phyloP scores from a whole-genome alignment of 108 stramenopile genomes.

The Cyclotella choctawhatcheeana region DNA sequence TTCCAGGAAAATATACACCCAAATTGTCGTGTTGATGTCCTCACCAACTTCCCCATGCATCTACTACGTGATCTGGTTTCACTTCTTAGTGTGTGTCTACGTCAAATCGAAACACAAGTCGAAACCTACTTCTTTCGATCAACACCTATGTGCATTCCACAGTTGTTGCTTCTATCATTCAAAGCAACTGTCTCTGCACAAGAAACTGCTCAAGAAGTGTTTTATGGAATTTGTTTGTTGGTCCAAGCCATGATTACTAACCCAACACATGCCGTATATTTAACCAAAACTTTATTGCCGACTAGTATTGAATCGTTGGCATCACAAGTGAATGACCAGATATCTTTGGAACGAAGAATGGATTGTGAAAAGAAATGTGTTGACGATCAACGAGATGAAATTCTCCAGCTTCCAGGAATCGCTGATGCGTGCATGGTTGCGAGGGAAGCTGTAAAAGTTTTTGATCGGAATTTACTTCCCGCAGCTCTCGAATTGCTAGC shows the following conservation, averaged over 20 bases:
- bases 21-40: background rate
- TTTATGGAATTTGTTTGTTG: conserved; percentile 10
- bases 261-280: background rate
- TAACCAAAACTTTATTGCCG: conserved; percentile 11
- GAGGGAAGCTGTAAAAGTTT: conserved; percentile 10
- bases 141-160: conserved; percentile 1
- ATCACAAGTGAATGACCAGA: conserved; percentile 20
- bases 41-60: background rate
- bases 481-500: conserved; percentile 28
- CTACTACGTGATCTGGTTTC: conserved; percentile 18
- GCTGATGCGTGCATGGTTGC: conserved; percentile 3
- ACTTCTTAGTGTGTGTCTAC: conserved; percentile 24
- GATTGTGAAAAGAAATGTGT: background rate
- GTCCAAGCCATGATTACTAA: conserved; percentile 17
- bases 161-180: conserved; percentile 1
- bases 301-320: conserved; percentile 22
- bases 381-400: background rate
- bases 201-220: background rate
- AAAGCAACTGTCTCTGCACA: background rate
- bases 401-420: conserved; percentile 23
- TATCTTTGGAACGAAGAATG: conserved; percentile 6
- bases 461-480: conserved; percentile 17
- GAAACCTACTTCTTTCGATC: conserved; percentile 29
- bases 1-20: background rate
- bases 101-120: conserved; percentile 23